Conservation (phyloP, 2,329 filamentous ascomycete species). For the Onygenales sp. region DNA sequence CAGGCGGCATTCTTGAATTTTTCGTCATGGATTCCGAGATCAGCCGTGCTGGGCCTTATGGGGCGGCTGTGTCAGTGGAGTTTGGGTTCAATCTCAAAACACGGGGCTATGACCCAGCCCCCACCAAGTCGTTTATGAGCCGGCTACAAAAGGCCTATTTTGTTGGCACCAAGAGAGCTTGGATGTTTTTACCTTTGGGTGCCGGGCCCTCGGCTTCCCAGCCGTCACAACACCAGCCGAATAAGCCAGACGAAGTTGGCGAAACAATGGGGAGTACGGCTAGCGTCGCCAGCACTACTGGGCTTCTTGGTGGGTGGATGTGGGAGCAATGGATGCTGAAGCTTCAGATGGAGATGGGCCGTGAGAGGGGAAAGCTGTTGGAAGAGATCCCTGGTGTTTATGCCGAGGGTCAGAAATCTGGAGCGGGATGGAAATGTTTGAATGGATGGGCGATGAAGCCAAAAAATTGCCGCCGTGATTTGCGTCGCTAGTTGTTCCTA, state of each 20-base stretch:
- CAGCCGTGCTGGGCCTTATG: slow-evolving; percentile 69
- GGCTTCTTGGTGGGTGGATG: slow-evolving; percentile 74
- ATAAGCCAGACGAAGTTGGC: slow-evolving; percentile 34
- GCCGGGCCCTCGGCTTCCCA: slow-evolving; percentile 36
- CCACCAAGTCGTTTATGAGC: slow-evolving; percentile 70
- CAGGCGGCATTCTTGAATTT: slow-evolving; percentile 88
- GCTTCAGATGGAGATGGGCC: slow-evolving; percentile 75
- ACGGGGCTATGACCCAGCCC: slow-evolving; percentile 76
- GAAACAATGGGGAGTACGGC: slow-evolving; percentile 56
- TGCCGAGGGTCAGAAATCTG: slow-evolving; percentile 50
- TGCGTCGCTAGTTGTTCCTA: neutral
- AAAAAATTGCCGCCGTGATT: slow-evolving; percentile 9
- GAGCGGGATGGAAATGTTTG: slow-evolving; percentile 51
- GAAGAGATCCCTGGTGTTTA: slow-evolving; percentile 49
- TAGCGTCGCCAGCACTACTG: slow-evolving; percentile 64
- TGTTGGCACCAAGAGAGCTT: slow-evolving; percentile 68
- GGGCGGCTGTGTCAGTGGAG: slow-evolving; percentile 76
- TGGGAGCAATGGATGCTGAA: slow-evolving; percentile 97
- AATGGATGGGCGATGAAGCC: slow-evolving; percentile 52
- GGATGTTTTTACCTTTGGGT: slow-evolving; percentile 83
- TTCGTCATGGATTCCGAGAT: slow-evolving; percentile 83
- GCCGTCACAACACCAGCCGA: slow-evolving; percentile 19
- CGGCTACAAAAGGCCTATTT: slow-evolving; percentile 70
- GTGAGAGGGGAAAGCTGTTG: slow-evolving; percentile 45
- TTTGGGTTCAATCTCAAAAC: slow-evolving; percentile 86